Evolutionary conservation across 345 rosid genomes (phyloP), one percentile per base, ranked within the genome.

Genomic region (Pugionium dolabratum): DNA sequence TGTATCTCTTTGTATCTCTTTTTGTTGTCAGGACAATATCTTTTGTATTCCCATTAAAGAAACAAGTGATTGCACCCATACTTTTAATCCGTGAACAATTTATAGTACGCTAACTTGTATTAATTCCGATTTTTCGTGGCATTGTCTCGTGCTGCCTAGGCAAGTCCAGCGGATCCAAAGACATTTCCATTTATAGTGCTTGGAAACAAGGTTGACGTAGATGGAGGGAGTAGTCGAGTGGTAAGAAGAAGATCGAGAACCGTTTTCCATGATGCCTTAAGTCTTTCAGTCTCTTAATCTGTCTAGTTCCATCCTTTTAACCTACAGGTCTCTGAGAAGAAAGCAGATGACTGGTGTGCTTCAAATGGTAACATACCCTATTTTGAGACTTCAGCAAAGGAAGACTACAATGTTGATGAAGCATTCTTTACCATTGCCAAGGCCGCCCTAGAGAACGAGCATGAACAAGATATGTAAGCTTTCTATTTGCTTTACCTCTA

Each of bases 141-240:
- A 39, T 48, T 5, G 2, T 55, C 5, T 73, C 28, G 25, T 53
- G 9, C 8, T 64, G 8, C 76, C 7, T 70, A 94, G 97, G 99
- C 99, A 33, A 94, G 78, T 63, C 97, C 96, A 41, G 55, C 95
- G 9, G 91, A 85, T 73, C 88, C 90, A 35, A 84, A 76, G 81
- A 59, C 69, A 7, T 94, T 94, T 72, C 96, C 97, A 2, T 90
- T 88, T 79, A 86, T 84, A 72, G 76, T 94, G 66, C 97, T 94
- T 41, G 99, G 99, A 74, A 94, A 94, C 85, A 94, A 94, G 82
- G 84, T 94, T 79, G 99, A 94, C 71, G 82, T 94, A 37, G 99
- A 90, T 85, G 99, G 99, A 67, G 97, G 99, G 66, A 90, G 87
- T 66, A 94, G 96, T 69, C 84, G 99, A 79, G 97, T 85, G 92